Conservation (phyloP, 2,329 filamentous ascomycete species). For the Penicillium thymicola region DNA sequence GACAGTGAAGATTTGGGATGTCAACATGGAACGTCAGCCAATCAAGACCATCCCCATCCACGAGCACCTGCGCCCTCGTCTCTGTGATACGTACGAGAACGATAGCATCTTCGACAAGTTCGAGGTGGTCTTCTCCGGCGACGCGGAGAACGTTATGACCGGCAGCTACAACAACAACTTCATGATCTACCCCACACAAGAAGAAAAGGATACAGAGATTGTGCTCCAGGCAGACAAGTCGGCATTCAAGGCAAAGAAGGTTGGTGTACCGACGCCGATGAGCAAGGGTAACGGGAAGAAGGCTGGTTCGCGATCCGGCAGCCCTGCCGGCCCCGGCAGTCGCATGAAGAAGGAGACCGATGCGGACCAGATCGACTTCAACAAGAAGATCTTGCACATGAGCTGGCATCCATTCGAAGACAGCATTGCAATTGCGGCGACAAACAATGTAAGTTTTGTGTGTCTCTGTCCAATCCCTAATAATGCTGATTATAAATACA, state of each 20-base stretch:
- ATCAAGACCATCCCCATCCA: slow-evolving; percentile 99
- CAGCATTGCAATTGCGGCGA: slow-evolving; percentile 98
- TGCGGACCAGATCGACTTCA: slow-evolving; percentile 98
- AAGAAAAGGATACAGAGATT: slow-evolving; percentile 93
- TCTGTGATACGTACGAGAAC: slow-evolving; percentile 99
- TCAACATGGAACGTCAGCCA: slow-evolving; percentile 97
- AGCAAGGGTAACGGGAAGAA: slow-evolving; percentile 81
- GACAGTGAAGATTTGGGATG: slow-evolving; percentile 99
- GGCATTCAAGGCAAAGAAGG: slow-evolving; percentile 99
- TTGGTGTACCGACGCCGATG: slow-evolving; percentile 95
- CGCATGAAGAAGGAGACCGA: slow-evolving; percentile 99
- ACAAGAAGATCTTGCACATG: slow-evolving; percentile 99
- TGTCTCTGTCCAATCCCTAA: not conserved
- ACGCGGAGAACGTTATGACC: slow-evolving; percentile 99
- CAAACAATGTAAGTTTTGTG: slow-evolving; percentile 82
- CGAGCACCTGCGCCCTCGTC: slow-evolving; percentile 86
- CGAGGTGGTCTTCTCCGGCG: slow-evolving; percentile 96
- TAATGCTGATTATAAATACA: slow-evolving; percentile 35
- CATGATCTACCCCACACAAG: slow-evolving; percentile 98
- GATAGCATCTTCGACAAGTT: slow-evolving; percentile 99
- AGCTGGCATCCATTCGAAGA: slow-evolving; percentile 99
- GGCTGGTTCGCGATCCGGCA: slow-evolving; percentile 79
- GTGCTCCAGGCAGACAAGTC: slow-evolving; percentile 98
- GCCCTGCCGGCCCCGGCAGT: slow-evolving; percentile 82
- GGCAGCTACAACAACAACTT: slow-evolving; percentile 99